Evolutionary conservation across 208 protist genomes (phyloP), one percentile per base, ranked within the genome.

Genomic region (Crithidia thermophila): DNA sequence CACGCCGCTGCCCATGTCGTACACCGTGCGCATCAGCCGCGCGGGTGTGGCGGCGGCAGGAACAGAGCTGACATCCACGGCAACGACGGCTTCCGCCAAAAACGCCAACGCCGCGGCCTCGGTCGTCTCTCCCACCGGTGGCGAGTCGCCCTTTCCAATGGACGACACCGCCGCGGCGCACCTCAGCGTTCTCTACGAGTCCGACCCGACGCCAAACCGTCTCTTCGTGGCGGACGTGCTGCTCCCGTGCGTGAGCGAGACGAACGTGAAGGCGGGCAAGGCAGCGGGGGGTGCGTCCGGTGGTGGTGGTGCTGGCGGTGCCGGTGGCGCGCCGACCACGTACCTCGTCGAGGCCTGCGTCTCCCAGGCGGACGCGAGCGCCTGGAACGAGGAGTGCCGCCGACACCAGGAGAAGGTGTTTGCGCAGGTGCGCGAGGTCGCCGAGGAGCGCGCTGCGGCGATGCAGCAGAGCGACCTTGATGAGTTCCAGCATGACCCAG

Each of bases 311-410:
- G 30, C 13, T 10, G 20, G 39, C 46, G 27, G 13, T 14, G 34
- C 39, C 5, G 33, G 21, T 34, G 60, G 33, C 28, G 46, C 51
- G 20, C 49, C 45, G 13, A 57, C 72, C 13, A 61, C 37, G 1
- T 94, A 85, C 63, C 39, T 67, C n/a, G 75, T 94, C 34, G 88
- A 94, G 57, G 85, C 79, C 11, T 66, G 61, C 28, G 64, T 94
- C 14, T 71, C 82, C 31, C 68, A 74, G 40, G 73, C 70, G 34
- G 68, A 64, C 18, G 81, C 82, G 36, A 51, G 60, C 7, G 67
- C 61, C 31, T 91, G 82, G 85, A 81, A 94, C 27, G 81, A 85
- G 51, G 40, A 69, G 46, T 87, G 85, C 52, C 85, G 77, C n/a
- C 56, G 55, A 3, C 73, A 65, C 10, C 85, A 91, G 59, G 85